Base-by-base conservation (phyloP, 345 rosid genomes). In the Arabidopsis arenosa region DNA sequence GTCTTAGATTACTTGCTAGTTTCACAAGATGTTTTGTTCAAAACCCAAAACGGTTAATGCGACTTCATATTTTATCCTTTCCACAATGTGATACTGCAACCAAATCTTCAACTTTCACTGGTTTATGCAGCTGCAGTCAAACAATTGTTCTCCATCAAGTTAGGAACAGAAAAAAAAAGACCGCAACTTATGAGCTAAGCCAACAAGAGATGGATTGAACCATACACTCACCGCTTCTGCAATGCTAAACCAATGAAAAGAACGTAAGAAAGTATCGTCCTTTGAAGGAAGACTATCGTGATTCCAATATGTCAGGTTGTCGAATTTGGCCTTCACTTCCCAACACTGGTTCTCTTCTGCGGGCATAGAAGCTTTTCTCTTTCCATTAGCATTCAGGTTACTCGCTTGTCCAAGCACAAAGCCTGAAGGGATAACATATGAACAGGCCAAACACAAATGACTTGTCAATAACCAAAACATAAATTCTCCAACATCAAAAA, bases 291-390 rank as follows among this genome's bases (percentile, higher is more conserved):
- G 71, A 66, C 7, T 76, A 68, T 92, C 97, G 53, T 88, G 92
- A 82, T 95, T 95, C 99, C 99, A 95, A 75, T 86, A 92, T 7
- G 96, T 84, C 66, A 92, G 54, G 39, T 87, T 85, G 68, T 85
- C 87, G 63, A 92, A 95, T 62, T 79, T 86, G 0, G 97, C 99
- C 70, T 83, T 89, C 63, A 23, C 79, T 75, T 95, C 90, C 99
- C 97, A 95, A 72, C 81, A 70, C 9, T 75, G 73, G 68, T 77
- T 63, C 44, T 48, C 79, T 58, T 82, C 87, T 35, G 83, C 64
- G 56, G 7, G 13, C 21, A 73, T 82, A 66, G 63, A 76, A 77
- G 85, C 83, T 77, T 89, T 85, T 65, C 86, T 75, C 59, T 84
- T 86, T 58, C 84, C 85, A 41, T 74, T 68, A 39, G 70, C 63